Conservation (phyloP, 441 rosid genomes). For the Macaranga tanarius region DNA sequence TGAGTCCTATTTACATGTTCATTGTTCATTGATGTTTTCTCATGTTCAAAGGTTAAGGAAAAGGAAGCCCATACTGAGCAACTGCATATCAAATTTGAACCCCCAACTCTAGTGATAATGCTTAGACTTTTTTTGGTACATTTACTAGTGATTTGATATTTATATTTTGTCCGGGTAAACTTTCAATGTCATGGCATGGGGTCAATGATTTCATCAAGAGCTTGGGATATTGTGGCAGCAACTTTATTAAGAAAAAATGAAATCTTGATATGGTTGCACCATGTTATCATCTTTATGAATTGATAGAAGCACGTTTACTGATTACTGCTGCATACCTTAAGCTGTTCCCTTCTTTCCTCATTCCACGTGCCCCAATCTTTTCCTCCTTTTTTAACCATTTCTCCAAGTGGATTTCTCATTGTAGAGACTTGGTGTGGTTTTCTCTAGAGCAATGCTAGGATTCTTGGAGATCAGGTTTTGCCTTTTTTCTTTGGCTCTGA, state of each 20-base stretch:
- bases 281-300: not conserved
- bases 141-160: not conserved
- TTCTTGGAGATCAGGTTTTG: not conserved
- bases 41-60: not conserved
- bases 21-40: not conserved
- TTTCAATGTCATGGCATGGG: not conserved
- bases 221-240: not conserved
- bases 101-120: too few species aligned
- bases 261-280: constrained; percentile 9
- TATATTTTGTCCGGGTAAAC: not conserved
- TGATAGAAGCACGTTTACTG: not conserved
- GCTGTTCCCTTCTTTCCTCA: not conserved
- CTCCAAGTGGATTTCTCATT: not conserved
- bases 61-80: not conserved
- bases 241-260: not conserved
- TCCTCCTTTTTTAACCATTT: not conserved
- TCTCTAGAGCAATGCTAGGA: not conserved
- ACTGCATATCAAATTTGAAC: not conserved
- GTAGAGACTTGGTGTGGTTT: not conserved
- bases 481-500: not conserved
- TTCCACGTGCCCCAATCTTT: too few species aligned
- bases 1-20: not conserved
- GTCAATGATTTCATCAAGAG: not conserved
- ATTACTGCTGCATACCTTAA: not conserved
- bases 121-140: too few species aligned